These are phyloP conservation scores for Kwoniella mangroviensis DNA, from an alignment of 768 basidiomycete genomes.

Conservation along the genomic window DNA sequence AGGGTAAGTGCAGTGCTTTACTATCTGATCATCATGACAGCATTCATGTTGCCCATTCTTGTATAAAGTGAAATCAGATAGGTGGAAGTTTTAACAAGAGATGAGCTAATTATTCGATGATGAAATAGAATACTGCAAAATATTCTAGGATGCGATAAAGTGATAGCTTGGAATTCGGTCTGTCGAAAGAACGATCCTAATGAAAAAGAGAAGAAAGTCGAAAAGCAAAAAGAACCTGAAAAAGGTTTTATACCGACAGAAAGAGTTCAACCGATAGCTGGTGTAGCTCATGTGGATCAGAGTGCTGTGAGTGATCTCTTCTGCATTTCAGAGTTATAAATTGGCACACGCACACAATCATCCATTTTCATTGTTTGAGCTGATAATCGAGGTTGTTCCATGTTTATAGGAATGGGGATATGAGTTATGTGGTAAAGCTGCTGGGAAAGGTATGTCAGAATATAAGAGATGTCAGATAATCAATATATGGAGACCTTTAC, in stretches of 20 bases:
- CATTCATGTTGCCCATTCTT: background rate
- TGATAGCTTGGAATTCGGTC: slow-evolving; percentile 45
- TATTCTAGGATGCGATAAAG: slow-evolving; percentile 22
- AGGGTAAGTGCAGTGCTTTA: slow-evolving; percentile 24
- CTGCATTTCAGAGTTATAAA: background rate
- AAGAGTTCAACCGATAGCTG: slow-evolving; percentile 29
- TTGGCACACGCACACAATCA: background rate
- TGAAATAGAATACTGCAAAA: slow-evolving; percentile 24
- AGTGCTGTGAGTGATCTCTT: slow-evolving; percentile 25
- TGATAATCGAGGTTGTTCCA: background rate
- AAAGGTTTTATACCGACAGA: slow-evolving; percentile 30
- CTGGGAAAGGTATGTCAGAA: slow-evolving; percentile 8
- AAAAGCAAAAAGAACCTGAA: slow-evolving; percentile 32
- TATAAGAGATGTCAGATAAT: slow-evolving; percentile 38
- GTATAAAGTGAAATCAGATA: too few relatives aligned
- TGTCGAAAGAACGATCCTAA: slow-evolving; percentile 20
- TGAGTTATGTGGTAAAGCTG: slow-evolving; percentile 31
- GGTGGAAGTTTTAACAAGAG: background rate
- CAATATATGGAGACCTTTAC: slow-evolving; percentile 44
- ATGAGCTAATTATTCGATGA: background rate
- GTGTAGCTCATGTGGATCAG: slow-evolving; percentile 42
- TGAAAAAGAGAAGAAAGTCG: slow-evolving; percentile 23
- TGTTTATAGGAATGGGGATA: slow-evolving; percentile 27
- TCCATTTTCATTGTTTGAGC: background rate
- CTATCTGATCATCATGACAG: background rate